Evolutionary conservation across 371 early-diverging fungal genomes (phyloP).

Genomic region (Amoeboaphelidium protococcarum): DNA sequence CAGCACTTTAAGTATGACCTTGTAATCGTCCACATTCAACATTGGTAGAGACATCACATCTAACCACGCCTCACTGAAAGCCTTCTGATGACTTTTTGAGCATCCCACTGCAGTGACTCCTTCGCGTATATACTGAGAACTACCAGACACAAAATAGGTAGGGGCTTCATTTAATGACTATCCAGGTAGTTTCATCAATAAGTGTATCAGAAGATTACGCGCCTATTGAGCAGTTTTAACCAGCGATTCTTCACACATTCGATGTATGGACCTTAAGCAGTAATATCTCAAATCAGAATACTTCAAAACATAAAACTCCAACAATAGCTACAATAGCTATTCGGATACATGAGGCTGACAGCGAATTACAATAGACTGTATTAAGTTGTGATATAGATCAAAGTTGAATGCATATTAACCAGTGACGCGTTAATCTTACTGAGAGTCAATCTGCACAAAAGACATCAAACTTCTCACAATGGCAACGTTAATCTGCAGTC

Average conservation of each 20-base stretch:
- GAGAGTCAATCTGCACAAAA: too few species aligned
- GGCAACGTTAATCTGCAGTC: too few species aligned
- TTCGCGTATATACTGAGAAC: too few species aligned
- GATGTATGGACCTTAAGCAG: background rate
- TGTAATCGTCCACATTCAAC: slow-evolving; percentile 40
- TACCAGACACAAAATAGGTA: background rate
- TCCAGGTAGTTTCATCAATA: background rate
- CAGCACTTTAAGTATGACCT: slow-evolving; percentile 41
- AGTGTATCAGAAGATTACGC: background rate
- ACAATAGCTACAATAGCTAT: too few species aligned
- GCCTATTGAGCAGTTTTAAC: background rate
- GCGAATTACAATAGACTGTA: too few species aligned
- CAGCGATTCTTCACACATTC: background rate
- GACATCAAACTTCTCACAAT: too few species aligned
- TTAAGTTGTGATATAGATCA: too few species aligned
- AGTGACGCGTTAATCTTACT: too few species aligned
- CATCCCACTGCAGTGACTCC: background rate
- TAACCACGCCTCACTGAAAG: slow-evolving; percentile 51
- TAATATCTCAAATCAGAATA: background rate
- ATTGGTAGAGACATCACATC: slow-evolving; percentile 33
- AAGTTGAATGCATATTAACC: too few species aligned
- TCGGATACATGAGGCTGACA: too few species aligned
- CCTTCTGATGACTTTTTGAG: slow-evolving; percentile 18
- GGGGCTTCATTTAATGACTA: background rate
- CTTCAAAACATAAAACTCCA: background rate